Conservation (phyloP, 2,329 filamentous ascomycete genomes). For the Ascocoryne sarcoides region DNA sequence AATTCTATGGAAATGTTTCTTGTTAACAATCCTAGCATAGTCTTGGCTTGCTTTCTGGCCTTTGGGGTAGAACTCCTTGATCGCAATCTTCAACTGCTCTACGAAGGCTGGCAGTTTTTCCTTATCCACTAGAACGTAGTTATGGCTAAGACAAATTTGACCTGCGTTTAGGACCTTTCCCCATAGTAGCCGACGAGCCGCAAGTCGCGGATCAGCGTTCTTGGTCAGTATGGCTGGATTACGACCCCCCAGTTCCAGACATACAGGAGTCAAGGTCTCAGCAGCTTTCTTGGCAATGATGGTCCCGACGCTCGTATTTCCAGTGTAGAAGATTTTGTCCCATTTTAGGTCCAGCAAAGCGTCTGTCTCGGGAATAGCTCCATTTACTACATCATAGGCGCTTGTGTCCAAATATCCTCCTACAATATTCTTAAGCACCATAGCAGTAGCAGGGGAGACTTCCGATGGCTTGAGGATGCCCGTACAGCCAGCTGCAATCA, state of each 20-base stretch:
- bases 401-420: constrained; percentile 66
- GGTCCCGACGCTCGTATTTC: constrained; percentile 67
- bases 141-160: constrained; percentile 87
- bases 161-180: constrained; percentile 80
- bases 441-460: constrained; percentile 64
- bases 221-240: constrained; percentile 91
- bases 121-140: constrained; percentile 80
- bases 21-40: constrained; percentile 73
- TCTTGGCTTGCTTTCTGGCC: constrained; percentile 73
- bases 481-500: constrained; percentile 87
- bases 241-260: constrained; percentile 80
- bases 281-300: constrained; percentile 88
- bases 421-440: constrained; percentile 71
- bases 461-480: constrained; percentile 89
- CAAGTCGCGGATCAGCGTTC: constrained; percentile 68
- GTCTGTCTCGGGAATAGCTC: constrained; percentile 70
- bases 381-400: constrained; percentile 72
- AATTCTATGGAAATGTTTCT: constrained; percentile 68
- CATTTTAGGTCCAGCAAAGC: constrained; percentile 80
- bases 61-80: constrained; percentile 73
- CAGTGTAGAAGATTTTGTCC: constrained; percentile 98
- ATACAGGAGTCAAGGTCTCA: constrained; percentile 76
- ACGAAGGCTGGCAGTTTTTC: constrained; percentile 65
- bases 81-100: constrained; percentile 59
- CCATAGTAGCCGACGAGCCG: constrained; percentile 80